phyloP scores from a whole-genome alignment of 1,284 basidiomycete genomes.

The Exobasidium rhododendri region DNA sequence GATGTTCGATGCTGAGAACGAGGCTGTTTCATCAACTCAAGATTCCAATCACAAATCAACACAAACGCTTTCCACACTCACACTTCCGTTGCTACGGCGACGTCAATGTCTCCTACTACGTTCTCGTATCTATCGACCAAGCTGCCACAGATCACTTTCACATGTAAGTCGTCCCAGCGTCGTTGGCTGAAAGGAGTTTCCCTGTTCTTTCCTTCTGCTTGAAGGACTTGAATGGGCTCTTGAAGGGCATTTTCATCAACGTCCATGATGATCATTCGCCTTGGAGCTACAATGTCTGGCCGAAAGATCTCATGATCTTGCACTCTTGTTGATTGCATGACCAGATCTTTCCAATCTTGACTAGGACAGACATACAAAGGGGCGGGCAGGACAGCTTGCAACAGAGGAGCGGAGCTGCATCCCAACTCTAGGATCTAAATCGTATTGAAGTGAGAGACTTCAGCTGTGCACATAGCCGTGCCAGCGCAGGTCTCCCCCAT shows the following conservation, averaged over 20 bases:
- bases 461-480: no score
- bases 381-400: not conserved
- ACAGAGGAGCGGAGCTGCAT: not conserved
- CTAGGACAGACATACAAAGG: not conserved
- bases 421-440: not conserved
- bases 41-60: no score
- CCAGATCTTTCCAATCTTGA: not conserved
- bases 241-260: not conserved
- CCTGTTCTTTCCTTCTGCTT: not conserved
- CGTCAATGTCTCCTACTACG: not conserved
- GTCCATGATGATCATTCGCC: not conserved
- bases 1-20: constrained; percentile 1
- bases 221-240: not conserved
- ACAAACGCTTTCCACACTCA: no score
- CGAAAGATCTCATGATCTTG: not conserved
- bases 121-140: not conserved
- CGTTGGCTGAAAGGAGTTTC: not conserved
- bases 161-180: not conserved
- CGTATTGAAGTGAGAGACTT: no score
- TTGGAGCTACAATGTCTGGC: not conserved
- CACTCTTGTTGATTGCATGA: not conserved
- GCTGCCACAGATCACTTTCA: not conserved
- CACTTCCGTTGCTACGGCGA: not conserved
- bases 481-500: no score
- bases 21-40: no score